Base-by-base conservation (phyloP, 148 eudicot genomes). In the Vaccinium darrowii region DNA sequence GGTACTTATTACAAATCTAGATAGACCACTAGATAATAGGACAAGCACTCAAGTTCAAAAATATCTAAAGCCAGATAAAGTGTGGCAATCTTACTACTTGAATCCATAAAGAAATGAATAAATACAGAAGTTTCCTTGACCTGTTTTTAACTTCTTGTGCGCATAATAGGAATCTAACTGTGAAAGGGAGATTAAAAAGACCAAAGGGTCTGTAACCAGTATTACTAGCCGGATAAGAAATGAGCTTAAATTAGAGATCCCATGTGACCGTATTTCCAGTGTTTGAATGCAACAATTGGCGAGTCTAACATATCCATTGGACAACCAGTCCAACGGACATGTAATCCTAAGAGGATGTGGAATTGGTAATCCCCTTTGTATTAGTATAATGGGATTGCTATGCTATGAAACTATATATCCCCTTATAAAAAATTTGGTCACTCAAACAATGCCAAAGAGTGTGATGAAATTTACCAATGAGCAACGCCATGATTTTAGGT, bases 41-140 rank as follows among this genome's bases (percentile, higher is more conserved):
- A 53, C 62, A 27, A 50, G 25, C 62, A 43, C 16, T 63, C 60
- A 13, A 57, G 49, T 73, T 14, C 30, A 13, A 25, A 13, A 57
- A 54, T 39, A 25, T 58, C 77, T 19, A 21, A 54, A 85, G 83
- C 83, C 74, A 72, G 27, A 51, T 79, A 72, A 80, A 49, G 74
- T 74, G 58, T 80, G n/a, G 12, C 78, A 84, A 84, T 36, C 57
- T 79, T 65, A 67, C 52, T 23, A 80, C 36, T 11, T 49, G 71
- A 52, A 49, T 25, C 39, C 14, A 50, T 0, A 25, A 53, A 57
- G 23, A 80, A 58, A 80, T 60, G 19, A 58, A 27, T 79, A 79
- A 54, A 14, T 9, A 53, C 23, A 80, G 4, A 60, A 80, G 8
- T 58, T 57, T 33, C 15, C 51, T 57, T 39, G 82, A 57, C 63